Evolutionary conservation across 129 eudicot genomes (phyloP).

Genomic region (Flaveria trinervia): DNA sequence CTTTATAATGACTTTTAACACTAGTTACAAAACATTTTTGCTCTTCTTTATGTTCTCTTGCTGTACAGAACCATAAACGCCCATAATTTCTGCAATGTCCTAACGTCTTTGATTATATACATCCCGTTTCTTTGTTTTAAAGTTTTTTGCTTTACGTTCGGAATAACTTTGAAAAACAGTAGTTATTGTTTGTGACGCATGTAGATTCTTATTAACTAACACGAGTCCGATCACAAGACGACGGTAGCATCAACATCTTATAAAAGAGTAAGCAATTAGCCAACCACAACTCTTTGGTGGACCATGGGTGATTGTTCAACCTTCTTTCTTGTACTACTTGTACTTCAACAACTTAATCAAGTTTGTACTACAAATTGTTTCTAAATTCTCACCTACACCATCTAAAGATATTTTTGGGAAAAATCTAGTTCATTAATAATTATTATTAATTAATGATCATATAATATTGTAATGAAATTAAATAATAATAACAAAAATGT

Average conservation of each 20-base stretch:
- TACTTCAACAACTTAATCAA: conserved; percentile 30
- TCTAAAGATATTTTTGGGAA: conserved; percentile 21
- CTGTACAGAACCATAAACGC: neutral
- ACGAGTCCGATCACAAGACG: conserved; percentile 13
- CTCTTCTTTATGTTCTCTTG: neutral
- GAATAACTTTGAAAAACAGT: neutral
- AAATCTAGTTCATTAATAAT: neutral
- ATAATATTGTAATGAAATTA: neutral
- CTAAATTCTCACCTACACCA: conserved; percentile 15
- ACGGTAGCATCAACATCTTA: conserved; percentile 32
- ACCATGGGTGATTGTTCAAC: conserved; percentile 20
- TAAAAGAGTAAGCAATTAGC: conserved; percentile 37
- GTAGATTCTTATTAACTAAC: neutral
- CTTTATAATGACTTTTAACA: neutral
- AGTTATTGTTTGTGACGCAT: neutral
- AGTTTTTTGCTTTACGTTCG: neutral
- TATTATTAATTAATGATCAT: neutral
- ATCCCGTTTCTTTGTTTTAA: neutral
- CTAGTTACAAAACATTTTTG: neutral
- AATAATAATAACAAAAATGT: neutral
- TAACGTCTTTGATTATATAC: neutral
- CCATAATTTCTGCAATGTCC: neutral
- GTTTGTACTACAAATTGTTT: conserved; percentile 28
- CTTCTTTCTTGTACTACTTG: conserved; percentile 37
- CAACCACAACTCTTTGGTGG: conserved; percentile 30